phyloP scores from a whole-genome alignment of 345 rosid species.

The Heritiera littoralis region DNA sequence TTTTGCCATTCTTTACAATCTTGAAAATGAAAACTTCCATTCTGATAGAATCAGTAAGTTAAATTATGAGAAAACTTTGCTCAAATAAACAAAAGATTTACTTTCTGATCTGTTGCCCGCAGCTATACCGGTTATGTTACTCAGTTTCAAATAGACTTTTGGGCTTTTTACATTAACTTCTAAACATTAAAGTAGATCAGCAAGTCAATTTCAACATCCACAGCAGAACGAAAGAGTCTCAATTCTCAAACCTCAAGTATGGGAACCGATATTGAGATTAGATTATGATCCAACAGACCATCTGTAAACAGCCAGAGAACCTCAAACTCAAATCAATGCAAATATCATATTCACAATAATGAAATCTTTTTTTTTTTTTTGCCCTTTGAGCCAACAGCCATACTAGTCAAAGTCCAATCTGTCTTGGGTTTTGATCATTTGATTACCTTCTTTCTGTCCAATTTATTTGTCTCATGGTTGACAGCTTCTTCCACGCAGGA shows the following conservation, averaged over 20 bases:
- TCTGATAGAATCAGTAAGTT: not conserved
- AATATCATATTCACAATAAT: slow-evolving; percentile 7
- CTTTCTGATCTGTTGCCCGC: not conserved
- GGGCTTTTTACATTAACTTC: not conserved
- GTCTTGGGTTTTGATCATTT: slow-evolving; percentile 23
- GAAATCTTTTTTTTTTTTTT: slow-evolving; percentile 10
- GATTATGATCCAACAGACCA: slow-evolving; percentile 30
- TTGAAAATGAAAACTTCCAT: not conserved
- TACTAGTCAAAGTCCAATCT: slow-evolving; percentile 24
- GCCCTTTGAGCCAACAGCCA: slow-evolving; percentile 20
- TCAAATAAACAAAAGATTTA: not conserved
- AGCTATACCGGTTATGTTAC: not conserved
- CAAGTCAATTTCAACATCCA: not conserved
- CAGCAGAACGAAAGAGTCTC: not conserved
- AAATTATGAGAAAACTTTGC: not conserved
- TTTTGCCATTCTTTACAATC: not conserved
- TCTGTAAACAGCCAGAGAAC: slow-evolving; percentile 34
- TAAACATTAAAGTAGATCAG: not conserved
- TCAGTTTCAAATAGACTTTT: not conserved
- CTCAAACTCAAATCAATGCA: slow-evolving; percentile 7
- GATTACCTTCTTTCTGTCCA: slow-evolving; percentile 27
- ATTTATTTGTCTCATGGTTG: not conserved
- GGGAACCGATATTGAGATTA: not conserved
- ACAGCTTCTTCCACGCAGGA: slow-evolving; percentile 47
- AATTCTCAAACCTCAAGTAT: not conserved